phyloP scores from a whole-genome alignment of 202 grass and related monocot species.

The Dendrocalamus latiflorus region DNA sequence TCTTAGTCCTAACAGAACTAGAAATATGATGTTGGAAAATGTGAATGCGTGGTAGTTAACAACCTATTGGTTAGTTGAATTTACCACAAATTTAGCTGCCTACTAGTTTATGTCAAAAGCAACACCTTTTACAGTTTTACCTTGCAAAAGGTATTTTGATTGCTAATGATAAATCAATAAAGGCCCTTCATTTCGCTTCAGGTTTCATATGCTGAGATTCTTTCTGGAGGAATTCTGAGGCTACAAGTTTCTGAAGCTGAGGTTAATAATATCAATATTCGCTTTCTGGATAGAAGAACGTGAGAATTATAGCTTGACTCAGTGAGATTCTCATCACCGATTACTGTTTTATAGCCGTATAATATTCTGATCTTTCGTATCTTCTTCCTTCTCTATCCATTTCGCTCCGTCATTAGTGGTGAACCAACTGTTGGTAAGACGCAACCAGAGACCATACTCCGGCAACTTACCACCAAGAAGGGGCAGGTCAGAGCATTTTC shows the following conservation, averaged over 20 bases:
- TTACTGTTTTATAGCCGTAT: background rate
- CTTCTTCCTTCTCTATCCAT: background rate
- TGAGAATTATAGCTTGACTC: constrained; percentile 39
- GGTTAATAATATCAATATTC: constrained; percentile 89
- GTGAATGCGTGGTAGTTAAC: no score
- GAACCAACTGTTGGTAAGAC: constrained; percentile 92
- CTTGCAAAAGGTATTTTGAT: background rate
- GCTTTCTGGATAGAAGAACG: constrained; percentile 93
- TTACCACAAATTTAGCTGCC: no score
- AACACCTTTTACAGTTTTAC: no score
- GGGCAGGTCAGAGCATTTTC: constrained; percentile 66
- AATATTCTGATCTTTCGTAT: constrained; percentile 32
- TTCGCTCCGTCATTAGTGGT: constrained; percentile 37
- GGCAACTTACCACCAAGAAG: constrained; percentile 87
- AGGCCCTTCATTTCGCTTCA: constrained; percentile 32
- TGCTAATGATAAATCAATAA: constrained; percentile 21
- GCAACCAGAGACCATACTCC: constrained; percentile 69
- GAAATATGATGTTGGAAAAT: no score
- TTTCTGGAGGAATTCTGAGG: constrained; percentile 92
- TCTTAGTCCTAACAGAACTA: no score
- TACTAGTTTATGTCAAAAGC: no score
- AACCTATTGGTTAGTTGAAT: no score
- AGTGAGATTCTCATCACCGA: constrained; percentile 28
- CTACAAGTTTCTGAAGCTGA: constrained; percentile 79
- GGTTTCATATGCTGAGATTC: constrained; percentile 81